Evolutionary conservation across 73 alveolate species (phyloP), one percentile per base, ranked within the genome.

Genomic region (Uronychia binucleata): DNA sequence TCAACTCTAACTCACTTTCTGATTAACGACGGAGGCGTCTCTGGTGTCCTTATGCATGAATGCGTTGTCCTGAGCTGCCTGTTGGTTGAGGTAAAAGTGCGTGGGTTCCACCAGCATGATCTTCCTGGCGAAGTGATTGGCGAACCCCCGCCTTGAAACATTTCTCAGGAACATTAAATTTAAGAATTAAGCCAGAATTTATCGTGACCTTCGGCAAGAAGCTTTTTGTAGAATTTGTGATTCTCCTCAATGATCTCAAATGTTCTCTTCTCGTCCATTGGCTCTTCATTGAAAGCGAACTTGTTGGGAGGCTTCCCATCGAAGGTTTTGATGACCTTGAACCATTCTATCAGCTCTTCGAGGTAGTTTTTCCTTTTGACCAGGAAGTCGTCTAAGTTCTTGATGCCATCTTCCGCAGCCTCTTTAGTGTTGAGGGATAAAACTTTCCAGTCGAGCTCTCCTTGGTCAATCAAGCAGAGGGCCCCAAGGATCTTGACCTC

Each of bases 381-480:
- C 1, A 83, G 90, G 86, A 59, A 80, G 32, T 94, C 97, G 30
- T 82, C 74, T 1, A 84, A 74, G n/a, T 35, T 34, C 59, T 84
- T 77, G 35, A 94, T 84, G 1, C 84, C 34, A 28, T 28, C 31
- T 14, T 83, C 60, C 34, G 77, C 59, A 32, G 91, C 87, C 13
- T 89, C 97, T 26, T 81, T 90, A 28, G 31, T 80, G 81, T 92
- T 92, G 29, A 96, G 75, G 27, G 92, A 57, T 28, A 96, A 46
- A 1, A 96, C 77, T 77, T 96, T 96, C 99, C 99, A 96, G 81
- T 96, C 99, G 26, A 94, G 93, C 78, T 96, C 98, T 28, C 92
- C 97, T 90, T 96, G 90, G 84, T 96, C 99, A 31, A 96, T 86
- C 34, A 96, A 92, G 90, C 99, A 96, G 26, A 96, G 88, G 0